These are phyloP conservation scores for Pyrrhoderma lamaoense DNA, from an alignment of 1,284 basidiomycete genomes.

Conservation along the genomic window DNA sequence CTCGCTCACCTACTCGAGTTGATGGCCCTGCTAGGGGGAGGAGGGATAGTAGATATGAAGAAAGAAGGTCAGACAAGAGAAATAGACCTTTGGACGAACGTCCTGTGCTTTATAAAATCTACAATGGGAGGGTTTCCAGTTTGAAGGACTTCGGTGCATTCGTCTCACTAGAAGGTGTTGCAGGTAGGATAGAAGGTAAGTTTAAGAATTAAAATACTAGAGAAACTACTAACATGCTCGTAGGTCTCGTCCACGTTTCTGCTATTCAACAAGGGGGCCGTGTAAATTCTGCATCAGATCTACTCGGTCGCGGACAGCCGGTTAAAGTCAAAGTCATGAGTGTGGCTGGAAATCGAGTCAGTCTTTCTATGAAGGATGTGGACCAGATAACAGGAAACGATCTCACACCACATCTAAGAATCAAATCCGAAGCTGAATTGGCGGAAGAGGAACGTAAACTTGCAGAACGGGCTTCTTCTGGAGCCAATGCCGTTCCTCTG, in stretches of 20 bases:
- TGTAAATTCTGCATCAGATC: conserved; percentile 81
- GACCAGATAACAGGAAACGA: conserved; percentile 89
- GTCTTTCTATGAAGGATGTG: conserved; percentile 96
- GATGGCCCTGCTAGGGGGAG: conserved; percentile 49
- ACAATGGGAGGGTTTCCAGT: conserved; percentile 79
- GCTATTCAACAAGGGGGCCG: conserved; percentile 81
- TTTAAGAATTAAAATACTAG: conserved; percentile 17
- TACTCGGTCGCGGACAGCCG: conserved; percentile 75
- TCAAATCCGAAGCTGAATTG: conserved; percentile 89
- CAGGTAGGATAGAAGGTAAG: conserved; percentile 82
- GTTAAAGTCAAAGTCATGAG: conserved; percentile 98
- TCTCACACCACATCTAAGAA: conserved; percentile 86
- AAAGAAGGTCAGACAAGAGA: conserved; percentile 37
- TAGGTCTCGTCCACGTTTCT: conserved; percentile 94
- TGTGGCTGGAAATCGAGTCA: conserved; percentile 72
- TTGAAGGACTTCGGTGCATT: conserved; percentile 97
- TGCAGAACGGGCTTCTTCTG: conserved; percentile 55
- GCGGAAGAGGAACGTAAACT: conserved; percentile 63
- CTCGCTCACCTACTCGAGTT: conserved; percentile 39
- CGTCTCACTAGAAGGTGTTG: conserved; percentile 81
- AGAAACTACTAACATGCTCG: conserved; percentile 13
- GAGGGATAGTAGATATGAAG: conserved; percentile 26
- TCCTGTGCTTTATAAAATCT: conserved; percentile 92
- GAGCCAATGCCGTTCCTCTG: conserved; percentile 65
- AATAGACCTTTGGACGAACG: conserved; percentile 62